phyloP scores from a whole-genome alignment of 768 basidiomycete species.

The Multifurca ochricompacta region DNA sequence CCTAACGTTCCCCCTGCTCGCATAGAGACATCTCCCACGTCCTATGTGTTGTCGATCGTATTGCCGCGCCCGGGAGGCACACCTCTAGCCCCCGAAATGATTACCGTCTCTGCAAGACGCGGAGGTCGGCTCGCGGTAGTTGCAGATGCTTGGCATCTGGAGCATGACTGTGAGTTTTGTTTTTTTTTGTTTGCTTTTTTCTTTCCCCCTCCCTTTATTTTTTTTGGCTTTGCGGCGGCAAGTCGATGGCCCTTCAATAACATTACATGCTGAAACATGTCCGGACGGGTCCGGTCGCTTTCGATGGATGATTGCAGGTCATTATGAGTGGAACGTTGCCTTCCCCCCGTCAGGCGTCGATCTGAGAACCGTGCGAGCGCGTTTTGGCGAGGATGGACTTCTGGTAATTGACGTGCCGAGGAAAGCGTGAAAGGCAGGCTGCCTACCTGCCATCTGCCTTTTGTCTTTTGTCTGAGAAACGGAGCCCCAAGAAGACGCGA shows the following conservation, averaged over 20 bases:
- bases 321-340: constrained; percentile 13
- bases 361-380: not conserved
- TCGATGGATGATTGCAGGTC: not conserved
- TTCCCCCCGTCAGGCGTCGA: constrained; percentile 1
- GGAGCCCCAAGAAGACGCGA: too few species aligned
- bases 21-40: not conserved
- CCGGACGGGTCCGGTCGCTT: not conserved
- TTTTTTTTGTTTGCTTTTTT: too few species aligned
- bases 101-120: constrained; percentile 9
- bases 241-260: too few species aligned
- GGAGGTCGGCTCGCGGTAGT: constrained; percentile 9
- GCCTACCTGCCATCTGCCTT: not conserved
- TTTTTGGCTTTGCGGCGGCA: not conserved
- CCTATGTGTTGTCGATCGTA: constrained; percentile 1
- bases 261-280: not conserved
- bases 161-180: constrained; percentile 5
- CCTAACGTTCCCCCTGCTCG: not conserved
- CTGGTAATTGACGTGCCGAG: constrained; percentile 5
- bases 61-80: constrained; percentile 13
- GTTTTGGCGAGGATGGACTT: constrained; percentile 1
- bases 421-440: too few species aligned
- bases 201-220: not conserved
- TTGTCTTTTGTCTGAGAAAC: not conserved
- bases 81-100: constrained; percentile 10
- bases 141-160: constrained; percentile 17